Base-by-base conservation (phyloP, 768 basidiomycete genomes). In the Kwoniella shandongensis region DNA sequence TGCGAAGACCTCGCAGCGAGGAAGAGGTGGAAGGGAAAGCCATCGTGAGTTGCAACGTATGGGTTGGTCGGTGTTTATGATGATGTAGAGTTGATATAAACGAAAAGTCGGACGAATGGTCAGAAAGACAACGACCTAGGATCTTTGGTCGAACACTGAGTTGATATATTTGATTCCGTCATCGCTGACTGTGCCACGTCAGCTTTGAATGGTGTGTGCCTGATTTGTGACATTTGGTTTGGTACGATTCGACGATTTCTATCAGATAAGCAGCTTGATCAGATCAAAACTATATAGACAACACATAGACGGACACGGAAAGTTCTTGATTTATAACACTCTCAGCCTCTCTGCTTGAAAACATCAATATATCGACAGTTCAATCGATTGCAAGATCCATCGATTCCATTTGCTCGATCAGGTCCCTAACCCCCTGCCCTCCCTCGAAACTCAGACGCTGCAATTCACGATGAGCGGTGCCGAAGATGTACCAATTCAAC, bases 21-120 rank as follows among this genome's bases (percentile, higher is more conserved):
- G 57, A 53, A 5, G 57, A 32, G 42, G 39, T 25, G 35, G n/a
- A 53, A 20, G 57, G 40, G 48, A 58, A n/a, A 7, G 57, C 27
- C 50, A 50, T 51, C 27, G 27, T 45, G 39, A 55, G 27, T 12
- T 44, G 26, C 7, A 27, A 18, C 17, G 5, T n/a, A n/a, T n/a
- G n/a, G n/a, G 40, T 46, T 4, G 44, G 26, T n/a, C 44, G 4
- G 25, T 15, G 4, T 13, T n/a, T 22, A 17, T 15, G 44, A 46
- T n/a, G n/a, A n/a, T n/a, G n/a, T n/a, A n/a, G n/a, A n/a, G n/a
- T n/a, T n/a, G n/a, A n/a, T n/a, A 23, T 23, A 29, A 22, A 23
- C 44, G 44, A 46, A 46, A 25, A 46, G 40, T 42, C 40, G 44
- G 26, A 46, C 13, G 25, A 23, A 23, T 7, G 26, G 44, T n/a